Evolutionary conservation across 106 monocot species (phyloP), one percentile per base, ranked within the genome.

Genomic region (Xerophyta viscosa): DNA sequence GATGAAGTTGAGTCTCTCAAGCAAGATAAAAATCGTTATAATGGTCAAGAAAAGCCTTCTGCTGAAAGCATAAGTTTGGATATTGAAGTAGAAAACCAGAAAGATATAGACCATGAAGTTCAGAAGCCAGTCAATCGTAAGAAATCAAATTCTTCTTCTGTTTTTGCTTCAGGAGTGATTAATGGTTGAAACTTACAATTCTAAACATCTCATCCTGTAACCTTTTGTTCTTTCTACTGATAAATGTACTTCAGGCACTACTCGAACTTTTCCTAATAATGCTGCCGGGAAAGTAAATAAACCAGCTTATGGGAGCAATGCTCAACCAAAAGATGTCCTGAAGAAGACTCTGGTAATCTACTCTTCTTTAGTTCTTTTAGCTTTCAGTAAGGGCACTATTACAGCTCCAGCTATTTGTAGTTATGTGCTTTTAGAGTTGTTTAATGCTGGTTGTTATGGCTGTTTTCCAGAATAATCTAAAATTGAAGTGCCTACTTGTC

Each of bases 201-300:
- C 68, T 17, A 64, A 58, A 15, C 48, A 56, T 33, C 63, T 43
- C 7, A 36, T 69, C 13, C 57, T 63, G 27, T 62, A 63, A 50
- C 68, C 68, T 26, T 67, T 62, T 57, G 22, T 48, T 37, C 67
- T 56, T 68, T 62, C 67, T 41, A 73, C 72, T 29, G 73, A 72
- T 15, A 78, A 59, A 53, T 51, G 59, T 43, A 58, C 48, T 47
- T 58, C 68, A 15, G 44, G 58, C n/a, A n/a, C n/a, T 20, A 33
- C 26, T 25, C 63, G 48, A 25, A 14, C 48, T 29, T 62, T 29
- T 27, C 22, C 58, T 37, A 23, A 52, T 67, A 45, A 58, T 47
- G 27, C 26, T 31, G 39, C 41, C 49, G 41, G 66, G 11, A 64
- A 57, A 41, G 78, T 61, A 31, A 58, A 57, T 37, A 62, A 48